Conservation (phyloP, 1,284 basidiomycete species). For the Cutaneotrichosporon cutaneum region DNA sequence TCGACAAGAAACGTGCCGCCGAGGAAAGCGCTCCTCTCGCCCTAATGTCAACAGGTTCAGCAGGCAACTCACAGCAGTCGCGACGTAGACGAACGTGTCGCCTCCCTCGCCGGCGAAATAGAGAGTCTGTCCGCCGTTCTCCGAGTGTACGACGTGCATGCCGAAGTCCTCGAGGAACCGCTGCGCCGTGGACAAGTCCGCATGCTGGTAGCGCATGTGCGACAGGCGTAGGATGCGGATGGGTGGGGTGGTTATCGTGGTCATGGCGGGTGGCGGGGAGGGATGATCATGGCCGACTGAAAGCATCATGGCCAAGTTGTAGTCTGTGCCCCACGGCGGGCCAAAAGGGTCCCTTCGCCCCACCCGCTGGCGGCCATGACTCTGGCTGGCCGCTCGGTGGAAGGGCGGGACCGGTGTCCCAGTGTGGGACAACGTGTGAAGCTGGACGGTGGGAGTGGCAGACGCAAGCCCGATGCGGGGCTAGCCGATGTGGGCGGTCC, state of each 20-base stretch:
- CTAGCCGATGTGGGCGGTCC: no score
- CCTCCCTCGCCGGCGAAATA: conserved; percentile 29
- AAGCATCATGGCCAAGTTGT: no score
- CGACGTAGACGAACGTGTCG: conserved; percentile 29
- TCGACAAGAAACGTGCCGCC: conserved; percentile 21
- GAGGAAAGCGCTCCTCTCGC: conserved; percentile 14
- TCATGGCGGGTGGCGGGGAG: conserved; percentile 16
- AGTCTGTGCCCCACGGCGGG: no score
- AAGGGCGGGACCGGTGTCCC: no score
- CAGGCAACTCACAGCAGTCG: conserved; percentile 14
- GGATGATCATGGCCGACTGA: not conserved
- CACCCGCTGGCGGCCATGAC: no score
- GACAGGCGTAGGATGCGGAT: conserved; percentile 28
- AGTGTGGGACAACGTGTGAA: no score
- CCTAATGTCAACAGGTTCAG: not conserved
- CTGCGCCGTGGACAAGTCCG: conserved; percentile 20
- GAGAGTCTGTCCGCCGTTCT: conserved; percentile 20
- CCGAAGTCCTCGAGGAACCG: conserved; percentile 34
- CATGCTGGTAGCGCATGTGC: conserved; percentile 32
- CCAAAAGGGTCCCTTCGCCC: no score
- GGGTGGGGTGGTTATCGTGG: not conserved
- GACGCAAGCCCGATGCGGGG: no score
- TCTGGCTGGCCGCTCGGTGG: no score
- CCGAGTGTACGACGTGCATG: conserved; percentile 18
- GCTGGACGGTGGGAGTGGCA: no score